Evolutionary conservation across 2,329 filamentous ascomycete genomes (phyloP), one percentile per base, ranked within the genome.

Genomic region (Lecanicillium sp.): DNA sequence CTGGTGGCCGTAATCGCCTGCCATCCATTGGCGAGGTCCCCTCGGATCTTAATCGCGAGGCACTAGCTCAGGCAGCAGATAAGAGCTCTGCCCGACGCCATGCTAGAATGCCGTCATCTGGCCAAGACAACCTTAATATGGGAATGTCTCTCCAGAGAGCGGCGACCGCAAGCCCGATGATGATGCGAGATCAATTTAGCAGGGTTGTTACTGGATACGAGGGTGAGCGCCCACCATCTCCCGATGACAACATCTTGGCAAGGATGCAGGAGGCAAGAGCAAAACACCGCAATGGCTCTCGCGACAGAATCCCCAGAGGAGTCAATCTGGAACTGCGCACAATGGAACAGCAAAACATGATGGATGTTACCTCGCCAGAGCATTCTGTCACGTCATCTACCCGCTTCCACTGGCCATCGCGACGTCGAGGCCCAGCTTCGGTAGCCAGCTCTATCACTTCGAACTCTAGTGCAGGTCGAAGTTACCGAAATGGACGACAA

Each of bases 301-400:
- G 83, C 13, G 83, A 83, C 49, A 78, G 86, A 16, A 94, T 90
- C 45, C 86, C 86, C 2, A 73, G 79, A 38, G 84, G 83, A 0
- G 55, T 78, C 8, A 63, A 69, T 14, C 66, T 95, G 17, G 77
- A 82, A 35, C 70, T 88, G 18, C 72, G 79, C 29, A 65, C 75
- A 3, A 58, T 76, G 34, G 68, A 73, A 41, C 64, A 68, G 11
- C 64, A 6, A 25, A 25, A 25, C 11, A 60, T 73, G 22, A 59
- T 60, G 7, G 71, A 77, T 31, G 65, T 68, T 49, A 77, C 67
- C 5, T 73, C 78, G 17, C 67, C 75, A 3, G 72, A 80, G 45
- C 67, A 68, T 37, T 80, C 69, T 35, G 68, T 64, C 4, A 46
- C 67, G 17, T 72, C 77, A 11, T 70, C 75, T 22, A 60, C 65